Evolutionary conservation across 257 asterid genomes (phyloP).

Genomic region (Solanum lignicaule): DNA sequence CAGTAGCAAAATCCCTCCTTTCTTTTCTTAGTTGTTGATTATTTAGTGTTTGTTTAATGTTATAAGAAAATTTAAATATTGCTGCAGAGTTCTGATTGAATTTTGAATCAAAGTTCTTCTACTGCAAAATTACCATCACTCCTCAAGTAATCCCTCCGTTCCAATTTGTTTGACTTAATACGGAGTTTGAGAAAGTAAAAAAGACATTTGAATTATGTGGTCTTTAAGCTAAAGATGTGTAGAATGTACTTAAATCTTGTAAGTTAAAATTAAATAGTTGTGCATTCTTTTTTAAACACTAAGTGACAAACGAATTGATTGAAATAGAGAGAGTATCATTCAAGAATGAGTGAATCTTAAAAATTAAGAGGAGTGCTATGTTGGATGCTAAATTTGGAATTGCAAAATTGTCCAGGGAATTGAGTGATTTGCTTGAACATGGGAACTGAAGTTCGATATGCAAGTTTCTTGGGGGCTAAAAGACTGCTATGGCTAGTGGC

Average conservation of each 20-base stretch:
- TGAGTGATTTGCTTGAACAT: slow-evolving; percentile 8
- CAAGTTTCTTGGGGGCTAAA: background rate
- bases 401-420: background rate
- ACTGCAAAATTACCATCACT: background rate
- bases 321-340: no score
- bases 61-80: background rate
- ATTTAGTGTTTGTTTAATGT: background rate
- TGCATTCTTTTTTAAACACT: background rate
- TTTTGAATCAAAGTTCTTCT: background rate
- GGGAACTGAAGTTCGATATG: background rate
- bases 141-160: background rate
- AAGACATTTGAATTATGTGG: no score
- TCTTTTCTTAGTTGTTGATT: background rate
- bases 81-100: background rate
- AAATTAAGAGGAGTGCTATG: no score
- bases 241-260: background rate
- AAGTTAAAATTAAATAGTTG: background rate
- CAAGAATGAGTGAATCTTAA: no score
- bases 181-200: no score
- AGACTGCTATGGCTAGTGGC: background rate
- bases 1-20: background rate
- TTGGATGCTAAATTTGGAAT: background rate
- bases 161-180: background rate
- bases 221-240: no score
- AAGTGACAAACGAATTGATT: background rate